Evolutionary conservation across 2,329 filamentous ascomycete genomes (phyloP).

Genomic region (Fusarium fujikuroi): DNA sequence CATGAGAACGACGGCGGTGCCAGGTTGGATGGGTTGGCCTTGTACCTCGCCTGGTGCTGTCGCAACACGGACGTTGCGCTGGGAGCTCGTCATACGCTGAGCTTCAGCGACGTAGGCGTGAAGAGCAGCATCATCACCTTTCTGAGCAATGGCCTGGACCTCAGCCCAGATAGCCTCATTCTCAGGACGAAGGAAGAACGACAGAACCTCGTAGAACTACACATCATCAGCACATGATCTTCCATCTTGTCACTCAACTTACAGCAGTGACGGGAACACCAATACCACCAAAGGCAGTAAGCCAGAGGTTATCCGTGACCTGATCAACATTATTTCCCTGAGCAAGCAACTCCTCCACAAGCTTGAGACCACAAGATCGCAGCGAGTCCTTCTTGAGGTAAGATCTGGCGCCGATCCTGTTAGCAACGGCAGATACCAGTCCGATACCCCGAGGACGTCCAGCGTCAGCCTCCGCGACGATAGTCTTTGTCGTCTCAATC

Average conservation of each 20-base stretch:
- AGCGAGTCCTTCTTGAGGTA: conserved; percentile 51
- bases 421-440: conserved; percentile 44
- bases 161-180: conserved; percentile 56
- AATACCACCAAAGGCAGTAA: conserved; percentile 54
- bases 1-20: conserved; percentile 54
- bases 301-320: conserved; percentile 52
- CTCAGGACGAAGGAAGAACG: conserved; percentile 55
- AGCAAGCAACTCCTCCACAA: conserved; percentile 51
- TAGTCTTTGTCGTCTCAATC: conserved; percentile 52
- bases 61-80: conserved; percentile 53
- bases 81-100: conserved; percentile 53
- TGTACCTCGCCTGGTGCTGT: conserved; percentile 50
- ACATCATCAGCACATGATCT: background rate
- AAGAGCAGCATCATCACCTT: conserved; percentile 49
- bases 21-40: conserved; percentile 53
- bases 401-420: conserved; percentile 44
- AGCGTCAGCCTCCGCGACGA: conserved; percentile 51
- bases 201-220: conserved; percentile 57
- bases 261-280: conserved; percentile 54
- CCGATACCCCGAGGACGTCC: conserved; percentile 49
- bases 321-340: conserved; percentile 48
- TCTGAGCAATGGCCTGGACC: conserved; percentile 53
- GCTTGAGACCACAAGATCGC: conserved; percentile 52
- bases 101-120: conserved; percentile 55
- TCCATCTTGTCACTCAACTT: conserved; percentile 19